Base-by-base conservation (phyloP, 1,284 basidiomycete genomes). In the Hymenochaete sp. region DNA sequence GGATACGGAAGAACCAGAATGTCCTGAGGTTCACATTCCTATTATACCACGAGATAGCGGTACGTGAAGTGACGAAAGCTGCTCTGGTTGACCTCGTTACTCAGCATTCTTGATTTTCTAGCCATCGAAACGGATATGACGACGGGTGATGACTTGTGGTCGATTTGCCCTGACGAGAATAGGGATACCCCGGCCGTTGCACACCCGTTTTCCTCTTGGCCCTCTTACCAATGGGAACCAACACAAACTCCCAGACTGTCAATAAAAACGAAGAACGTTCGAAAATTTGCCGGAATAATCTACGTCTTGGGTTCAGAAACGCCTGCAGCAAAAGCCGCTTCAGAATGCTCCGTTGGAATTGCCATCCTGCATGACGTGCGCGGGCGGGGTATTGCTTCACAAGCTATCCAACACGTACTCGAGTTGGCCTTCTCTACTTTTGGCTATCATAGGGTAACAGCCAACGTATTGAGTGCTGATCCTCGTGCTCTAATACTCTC, bases 321-420 rank as follows among this genome's bases (percentile, higher is more conserved):
- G 37, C 7, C 11, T 26, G 27, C 45, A 29, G n/a, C n/a, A n/a
- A n/a, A n/a, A n/a, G n/a, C n/a, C n/a, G n/a, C n/a, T n/a, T 25
- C 28, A 13, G 50, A 51, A 22, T 42, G 38, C 2, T 43, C 42
- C 16, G 2, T 51, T 14, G 50, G 50, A 2, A 19, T 51, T 11
- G 47, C 42, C 6, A 32, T 51, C 22, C 16, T 38, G 2, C 47
- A 38, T n/a, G 22, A 18, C 16, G 37, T 44, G 25, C 47, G 44
- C 10, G 26, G 33, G 2, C 29, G 40, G 6, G 49, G 49, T 2
- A 38, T 45, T 26, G 52, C 38, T 3, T 37, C 37, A 7, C 38
- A 42, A 10, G 43, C 46, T 13, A 40, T 39, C 18, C 47, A 21
- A 42, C 56, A 16, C 55, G 58, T 32, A 50, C 42, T 54, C 6